phyloP scores from a whole-genome alignment of 495 filamentous ascomycete genomes.

The Lineolata rhizophorae region DNA sequence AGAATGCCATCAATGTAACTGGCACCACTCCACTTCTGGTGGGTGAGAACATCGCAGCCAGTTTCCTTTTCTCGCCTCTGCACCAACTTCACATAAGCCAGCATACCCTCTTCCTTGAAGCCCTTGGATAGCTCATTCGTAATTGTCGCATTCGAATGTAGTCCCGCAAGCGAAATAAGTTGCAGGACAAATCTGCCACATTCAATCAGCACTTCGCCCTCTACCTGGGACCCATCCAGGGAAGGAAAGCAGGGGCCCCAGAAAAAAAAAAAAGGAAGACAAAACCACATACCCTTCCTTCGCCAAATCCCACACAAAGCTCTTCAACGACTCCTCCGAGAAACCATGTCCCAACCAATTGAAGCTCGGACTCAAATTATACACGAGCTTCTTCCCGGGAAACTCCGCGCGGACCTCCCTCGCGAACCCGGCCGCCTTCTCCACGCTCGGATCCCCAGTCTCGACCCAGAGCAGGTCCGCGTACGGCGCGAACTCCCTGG shows the following conservation, averaged over 20 bases:
- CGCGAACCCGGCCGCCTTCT: constrained; percentile 52
- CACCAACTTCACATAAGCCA: constrained; percentile 80
- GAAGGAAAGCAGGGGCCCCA: too few relatives aligned
- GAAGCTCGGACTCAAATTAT: constrained; percentile 90
- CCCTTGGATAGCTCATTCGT: constrained; percentile 59
- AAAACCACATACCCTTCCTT: constrained; percentile 41
- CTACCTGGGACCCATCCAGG: background rate
- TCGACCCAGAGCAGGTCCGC: constrained; percentile 96
- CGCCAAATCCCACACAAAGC: constrained; percentile 90
- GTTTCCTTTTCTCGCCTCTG: constrained; percentile 79
- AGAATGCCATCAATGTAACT: constrained; percentile 83
- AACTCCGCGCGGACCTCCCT: constrained; percentile 38
- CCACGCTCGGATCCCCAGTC: constrained; percentile 68
- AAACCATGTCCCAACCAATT: constrained; percentile 98
- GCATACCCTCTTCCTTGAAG: constrained; percentile 85
- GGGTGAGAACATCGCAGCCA: constrained; percentile 84
- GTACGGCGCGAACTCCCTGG: constrained; percentile 73
- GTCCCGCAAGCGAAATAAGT: constrained; percentile 72
- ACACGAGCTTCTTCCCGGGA: constrained; percentile 76
- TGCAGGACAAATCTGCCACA: constrained; percentile 72
- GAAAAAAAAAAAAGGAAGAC: too few relatives aligned
- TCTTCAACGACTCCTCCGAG: constrained; percentile 49
- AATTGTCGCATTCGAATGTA: constrained; percentile 77
- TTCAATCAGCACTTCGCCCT: background rate
- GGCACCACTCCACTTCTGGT: constrained; percentile 96